Evolutionary conservation across 2,329 filamentous ascomycete genomes (phyloP), one percentile per base, ranked within the genome.

Genomic region (Cladosporium sp.): DNA sequence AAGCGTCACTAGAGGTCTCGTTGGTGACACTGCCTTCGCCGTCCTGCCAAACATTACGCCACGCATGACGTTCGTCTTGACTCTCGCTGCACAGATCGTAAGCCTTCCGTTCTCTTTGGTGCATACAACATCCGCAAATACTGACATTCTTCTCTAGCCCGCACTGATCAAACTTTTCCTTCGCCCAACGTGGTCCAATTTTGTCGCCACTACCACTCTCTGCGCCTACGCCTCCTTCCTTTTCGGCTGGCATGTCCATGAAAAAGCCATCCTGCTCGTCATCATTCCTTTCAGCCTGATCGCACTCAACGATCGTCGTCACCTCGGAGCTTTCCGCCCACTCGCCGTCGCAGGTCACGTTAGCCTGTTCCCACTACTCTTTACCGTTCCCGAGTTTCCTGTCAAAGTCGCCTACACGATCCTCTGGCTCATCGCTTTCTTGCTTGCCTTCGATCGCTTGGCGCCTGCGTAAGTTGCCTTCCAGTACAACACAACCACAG

Each of bases 201-300:
- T 99, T 70, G 83, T 97, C 40, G 91, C 91, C 3, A 88, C 91
- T 0, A 83, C 96, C 44, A 97, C 93, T 0, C 84, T 97, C 15
- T 97, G 94, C 69, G 94, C 90, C 58, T 99, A 97, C 70, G 89
- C 93, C 0, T 97, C 93, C 0, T 99, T 99, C 76, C 81, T 99
- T 9, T 97, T 97, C 66, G 93, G 94, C 57, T 99, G 93, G 91
- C 94, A 99, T 70, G 94, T 99, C 8, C 94, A 99, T 68, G 94
- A 99, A 71, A 99, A 99, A 74, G 94, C 94, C 1, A 89, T 99
- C 58, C 82, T 99, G 20, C 83, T 97, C 19, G 88, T 97, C 69
- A 91, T 99, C 64, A 89, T 97, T 49, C 94, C 94, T 0, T 97
- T 97, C 78, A 95, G 90, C 65, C 82, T 99, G 60, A 87, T 97